phyloP scores from a whole-genome alignment of 768 basidiomycete species.

The Lentinula aciculospora region DNA sequence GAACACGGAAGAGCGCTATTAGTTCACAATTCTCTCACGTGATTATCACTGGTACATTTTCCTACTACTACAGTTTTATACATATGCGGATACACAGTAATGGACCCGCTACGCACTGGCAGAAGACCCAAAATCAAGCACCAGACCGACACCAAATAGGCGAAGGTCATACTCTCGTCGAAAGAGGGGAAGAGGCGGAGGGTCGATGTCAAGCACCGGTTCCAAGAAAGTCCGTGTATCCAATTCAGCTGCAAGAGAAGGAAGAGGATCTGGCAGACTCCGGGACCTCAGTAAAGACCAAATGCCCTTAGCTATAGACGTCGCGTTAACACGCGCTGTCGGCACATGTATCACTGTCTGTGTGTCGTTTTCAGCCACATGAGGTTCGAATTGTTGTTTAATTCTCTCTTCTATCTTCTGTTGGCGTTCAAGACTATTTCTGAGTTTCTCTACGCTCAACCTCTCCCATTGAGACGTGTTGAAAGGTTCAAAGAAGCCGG shows the following conservation, averaged over 20 bases:
- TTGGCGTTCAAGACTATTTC: slow-evolving; percentile 32
- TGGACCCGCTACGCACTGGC: neutral
- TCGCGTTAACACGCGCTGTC: neutral
- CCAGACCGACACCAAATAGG: slow-evolving; percentile 63
- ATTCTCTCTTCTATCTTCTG: slow-evolving; percentile 15
- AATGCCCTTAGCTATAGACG: neutral
- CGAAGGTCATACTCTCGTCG: slow-evolving; percentile 66
- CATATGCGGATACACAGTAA: neutral
- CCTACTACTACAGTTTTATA: neutral
- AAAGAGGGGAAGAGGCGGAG: slow-evolving; percentile 18
- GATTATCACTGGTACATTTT: neutral
- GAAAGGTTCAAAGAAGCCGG: slow-evolving; percentile 69
- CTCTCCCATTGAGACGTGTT: slow-evolving; percentile 73
- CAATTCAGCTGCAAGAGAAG: neutral
- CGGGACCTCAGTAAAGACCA: neutral
- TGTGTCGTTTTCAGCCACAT: neutral
- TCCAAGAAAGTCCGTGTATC: neutral
- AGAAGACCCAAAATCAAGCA: slow-evolving; percentile 62
- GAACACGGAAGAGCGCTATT: neutral
- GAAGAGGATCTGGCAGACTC: neutral
- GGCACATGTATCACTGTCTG: neutral
- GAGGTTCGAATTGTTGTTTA: neutral
- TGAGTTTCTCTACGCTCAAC: slow-evolving; percentile 49
- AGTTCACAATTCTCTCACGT: neutral
- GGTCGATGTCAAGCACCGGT: neutral